Percentiles rank a stretch among this genome's conserved stretches.
Conservation (phyloP, 1,139 yeast genomes). For the Sugiyamaella grinbergsii region DNA sequence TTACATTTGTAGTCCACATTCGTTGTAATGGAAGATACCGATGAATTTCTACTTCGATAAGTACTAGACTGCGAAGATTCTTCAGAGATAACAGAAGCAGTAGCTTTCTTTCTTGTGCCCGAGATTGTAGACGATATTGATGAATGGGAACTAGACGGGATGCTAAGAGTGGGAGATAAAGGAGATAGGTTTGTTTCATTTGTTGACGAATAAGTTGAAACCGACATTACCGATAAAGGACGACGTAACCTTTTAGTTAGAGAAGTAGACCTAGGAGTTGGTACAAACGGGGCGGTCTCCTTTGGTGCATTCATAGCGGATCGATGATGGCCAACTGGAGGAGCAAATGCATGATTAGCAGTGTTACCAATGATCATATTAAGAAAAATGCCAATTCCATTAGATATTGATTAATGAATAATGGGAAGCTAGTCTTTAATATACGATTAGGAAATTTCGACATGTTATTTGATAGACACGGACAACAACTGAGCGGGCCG, state of each 20-base stretch:
- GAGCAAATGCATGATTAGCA: neutral
- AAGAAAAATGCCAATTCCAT: too few relatives aligned
- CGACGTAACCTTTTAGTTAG: conserved; percentile 9
- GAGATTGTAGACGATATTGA: conserved; percentile 3
- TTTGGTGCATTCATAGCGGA: neutral
- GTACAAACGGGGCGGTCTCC: neutral
- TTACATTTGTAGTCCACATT: too few relatives aligned
- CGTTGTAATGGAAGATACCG: neutral
- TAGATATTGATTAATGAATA: too few relatives aligned
- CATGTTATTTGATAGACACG: too few relatives aligned
- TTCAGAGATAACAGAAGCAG: neutral
- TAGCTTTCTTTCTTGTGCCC: neutral
- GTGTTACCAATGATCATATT: neutral
- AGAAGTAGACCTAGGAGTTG: neutral
- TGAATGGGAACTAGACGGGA: neutral
- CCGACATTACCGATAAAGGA: conserved; percentile 9
- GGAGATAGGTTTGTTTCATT: neutral
- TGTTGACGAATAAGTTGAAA: neutral
- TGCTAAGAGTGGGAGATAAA: neutral
- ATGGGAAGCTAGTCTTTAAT: too few relatives aligned
- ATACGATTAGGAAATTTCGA: too few relatives aligned
- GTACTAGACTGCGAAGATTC: neutral
- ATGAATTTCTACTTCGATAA: neutral
- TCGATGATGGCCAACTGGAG: neutral
- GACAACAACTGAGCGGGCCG: too few relatives aligned